Conservation (phyloP, 2,329 filamentous ascomycete species). For the Diaporthe velutina region DNA sequence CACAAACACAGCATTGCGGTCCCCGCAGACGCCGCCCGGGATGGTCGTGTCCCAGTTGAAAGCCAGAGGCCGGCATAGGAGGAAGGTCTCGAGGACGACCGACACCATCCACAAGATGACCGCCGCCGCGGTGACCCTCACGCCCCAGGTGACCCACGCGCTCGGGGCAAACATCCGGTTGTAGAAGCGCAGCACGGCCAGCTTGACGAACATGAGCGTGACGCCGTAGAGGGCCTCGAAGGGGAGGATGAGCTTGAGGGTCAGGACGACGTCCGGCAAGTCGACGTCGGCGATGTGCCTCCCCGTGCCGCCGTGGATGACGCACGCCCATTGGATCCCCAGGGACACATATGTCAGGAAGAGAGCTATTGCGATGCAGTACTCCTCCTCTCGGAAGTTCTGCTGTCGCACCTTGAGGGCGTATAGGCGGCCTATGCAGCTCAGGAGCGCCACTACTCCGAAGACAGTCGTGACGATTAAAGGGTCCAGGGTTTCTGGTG, state of each 20-base stretch:
- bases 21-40: conserved; percentile 4
- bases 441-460: conserved; percentile 16
- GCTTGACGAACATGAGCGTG: conserved; percentile 32
- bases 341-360: conserved; percentile 3
- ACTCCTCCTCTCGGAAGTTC: not conserved
- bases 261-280: not conserved
- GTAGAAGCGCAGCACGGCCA: conserved; percentile 24
- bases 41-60: conserved; percentile 31
- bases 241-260: conserved; percentile 28
- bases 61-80: conserved; percentile 29
- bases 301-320: conserved; percentile 2
- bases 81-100: conserved; percentile 24
- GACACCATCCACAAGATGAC: conserved; percentile 21
- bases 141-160: not conserved
- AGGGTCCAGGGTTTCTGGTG: conserved; percentile 13
- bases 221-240: conserved; percentile 31
- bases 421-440: conserved; percentile 2
- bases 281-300: conserved; percentile 17
- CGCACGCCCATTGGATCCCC: conserved; percentile 32
- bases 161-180: conserved; percentile 15
- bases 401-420: not conserved
- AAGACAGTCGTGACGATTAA: conserved; percentile 29
- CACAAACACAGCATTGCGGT: conserved; percentile 30
- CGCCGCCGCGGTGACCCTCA: not conserved
- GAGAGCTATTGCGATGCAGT: conserved; percentile 2